Evolutionary conservation across 1,284 basidiomycete species (phyloP).

Genomic region (Naganishia liquefaciens): DNA sequence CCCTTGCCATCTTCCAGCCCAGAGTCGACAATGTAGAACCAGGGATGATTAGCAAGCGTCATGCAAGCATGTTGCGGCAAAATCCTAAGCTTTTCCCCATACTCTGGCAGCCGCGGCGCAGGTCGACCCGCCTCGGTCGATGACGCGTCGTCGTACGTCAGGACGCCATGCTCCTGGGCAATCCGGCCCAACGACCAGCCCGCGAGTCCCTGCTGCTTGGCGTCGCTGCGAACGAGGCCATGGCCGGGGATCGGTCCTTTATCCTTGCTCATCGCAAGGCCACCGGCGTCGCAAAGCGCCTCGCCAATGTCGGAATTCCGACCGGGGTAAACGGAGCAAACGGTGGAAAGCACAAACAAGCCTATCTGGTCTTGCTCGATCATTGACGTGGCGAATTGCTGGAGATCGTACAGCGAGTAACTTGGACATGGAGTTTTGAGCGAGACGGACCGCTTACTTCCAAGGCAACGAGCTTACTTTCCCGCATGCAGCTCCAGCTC

Average conservation of each 20-base stretch:
- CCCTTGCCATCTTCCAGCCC: slow-evolving; percentile 44
- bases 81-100: slow-evolving; percentile 60
- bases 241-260: slow-evolving; percentile 68
- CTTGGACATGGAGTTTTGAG: slow-evolving; percentile 46
- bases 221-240: slow-evolving; percentile 15
- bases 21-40: slow-evolving; percentile 78
- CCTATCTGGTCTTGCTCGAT: slow-evolving; percentile 64
- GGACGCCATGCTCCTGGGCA: slow-evolving; percentile 76
- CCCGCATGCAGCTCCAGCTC: slow-evolving; percentile 73
- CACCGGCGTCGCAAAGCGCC: slow-evolving; percentile 73
- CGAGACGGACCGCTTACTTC: not conserved
- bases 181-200: slow-evolving; percentile 72
- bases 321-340: slow-evolving; percentile 74
- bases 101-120: slow-evolving; percentile 37
- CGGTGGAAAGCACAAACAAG: slow-evolving; percentile 68
- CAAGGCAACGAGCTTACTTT: slow-evolving; percentile 41
- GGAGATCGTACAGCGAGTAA: slow-evolving; percentile 80
- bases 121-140: not conserved
- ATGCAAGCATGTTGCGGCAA: slow-evolving; percentile 63
- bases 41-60: slow-evolving; percentile 71
- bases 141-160: slow-evolving; percentile 53
- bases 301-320: slow-evolving; percentile 46
- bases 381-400: slow-evolving; percentile 74
- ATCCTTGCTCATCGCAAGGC: slow-evolving; percentile 81
- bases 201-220: slow-evolving; percentile 63